phyloP scores from a whole-genome alignment of 176 grass and related monocot genomes.

The Phragmites australis region DNA sequence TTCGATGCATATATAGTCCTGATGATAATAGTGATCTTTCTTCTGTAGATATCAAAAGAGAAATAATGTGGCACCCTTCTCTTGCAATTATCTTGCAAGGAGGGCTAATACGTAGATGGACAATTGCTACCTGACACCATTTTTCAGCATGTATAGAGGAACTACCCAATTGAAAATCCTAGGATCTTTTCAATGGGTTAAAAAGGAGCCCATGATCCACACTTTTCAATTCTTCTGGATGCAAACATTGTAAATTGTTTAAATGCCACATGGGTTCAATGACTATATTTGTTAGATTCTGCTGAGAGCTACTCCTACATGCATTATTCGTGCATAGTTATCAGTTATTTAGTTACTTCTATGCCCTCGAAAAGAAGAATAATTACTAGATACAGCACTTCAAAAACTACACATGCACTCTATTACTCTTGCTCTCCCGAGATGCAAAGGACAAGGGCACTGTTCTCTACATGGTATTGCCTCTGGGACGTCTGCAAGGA shows the following conservation, averaged over 20 bases:
- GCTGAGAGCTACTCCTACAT: neutral
- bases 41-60: constrained; percentile 23
- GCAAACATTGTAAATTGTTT: neutral
- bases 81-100: constrained; percentile 29
- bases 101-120: constrained; percentile 42
- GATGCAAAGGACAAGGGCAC: constrained; percentile 14
- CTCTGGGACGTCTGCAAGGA: constrained; percentile 33
- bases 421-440: neutral
- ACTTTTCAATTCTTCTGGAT: neutral
- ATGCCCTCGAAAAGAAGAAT: neutral
- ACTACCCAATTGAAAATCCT: neutral
- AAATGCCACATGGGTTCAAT: neutral
- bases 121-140: constrained; percentile 1
- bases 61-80: constrained; percentile 36
- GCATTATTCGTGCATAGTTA: neutral
- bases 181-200: neutral
- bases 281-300: neutral
- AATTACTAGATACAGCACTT: neutral
- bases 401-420: neutral
- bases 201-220: neutral
- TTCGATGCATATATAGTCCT: constrained; percentile 3
- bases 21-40: neutral
- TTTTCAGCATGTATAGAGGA: constrained; percentile 32
- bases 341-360: neutral
- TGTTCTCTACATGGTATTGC: constrained; percentile 29